Conservation (phyloP, 2,329 filamentous ascomycete species). For the Ceratocystis alfenasii region DNA sequence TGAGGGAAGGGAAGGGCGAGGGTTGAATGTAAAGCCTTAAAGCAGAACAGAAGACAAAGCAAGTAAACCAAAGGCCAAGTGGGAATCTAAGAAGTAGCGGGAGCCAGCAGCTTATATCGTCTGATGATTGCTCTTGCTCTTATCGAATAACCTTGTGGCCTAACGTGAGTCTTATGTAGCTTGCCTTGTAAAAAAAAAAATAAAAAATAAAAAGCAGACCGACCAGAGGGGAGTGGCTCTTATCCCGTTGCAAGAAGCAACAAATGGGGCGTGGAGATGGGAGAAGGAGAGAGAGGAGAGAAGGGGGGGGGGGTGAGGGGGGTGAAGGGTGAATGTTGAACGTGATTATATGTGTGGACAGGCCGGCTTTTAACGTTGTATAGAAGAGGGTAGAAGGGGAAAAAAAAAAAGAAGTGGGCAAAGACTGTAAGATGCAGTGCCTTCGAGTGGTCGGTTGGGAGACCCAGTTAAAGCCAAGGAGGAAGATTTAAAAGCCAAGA, state of each 20-base stretch:
- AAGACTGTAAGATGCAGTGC: neutral
- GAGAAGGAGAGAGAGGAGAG: neutral
- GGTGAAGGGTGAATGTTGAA: neutral
- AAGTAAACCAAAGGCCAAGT: conserved; percentile 6
- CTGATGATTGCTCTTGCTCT: conserved; percentile 10
- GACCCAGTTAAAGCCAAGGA: conserved; percentile 6
- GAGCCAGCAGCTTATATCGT: conserved; percentile 17
- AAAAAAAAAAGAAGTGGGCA: conserved; percentile 1
- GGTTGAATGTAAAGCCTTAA: neutral
- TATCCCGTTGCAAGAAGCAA: neutral
- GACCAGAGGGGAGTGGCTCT: neutral
- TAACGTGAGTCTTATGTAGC: neutral
- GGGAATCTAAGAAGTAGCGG: conserved; percentile 4
- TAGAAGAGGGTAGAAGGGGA: neutral
- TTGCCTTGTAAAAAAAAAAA: neutral
- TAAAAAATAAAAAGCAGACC: neutral
- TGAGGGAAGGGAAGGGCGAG: neutral
- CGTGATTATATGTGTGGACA: neutral
- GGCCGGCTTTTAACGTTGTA: neutral
- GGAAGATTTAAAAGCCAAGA: neutral
- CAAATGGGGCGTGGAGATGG: neutral
- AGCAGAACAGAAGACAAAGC: conserved; percentile 7
- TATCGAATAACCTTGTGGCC: neutral
- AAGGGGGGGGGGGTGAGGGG: neutral
- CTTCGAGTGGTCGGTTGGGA: neutral